Evolutionary conservation across 257 asterid species (phyloP), one percentile per base, ranked within the genome.

Genomic region (Anisodus tanguticus): DNA sequence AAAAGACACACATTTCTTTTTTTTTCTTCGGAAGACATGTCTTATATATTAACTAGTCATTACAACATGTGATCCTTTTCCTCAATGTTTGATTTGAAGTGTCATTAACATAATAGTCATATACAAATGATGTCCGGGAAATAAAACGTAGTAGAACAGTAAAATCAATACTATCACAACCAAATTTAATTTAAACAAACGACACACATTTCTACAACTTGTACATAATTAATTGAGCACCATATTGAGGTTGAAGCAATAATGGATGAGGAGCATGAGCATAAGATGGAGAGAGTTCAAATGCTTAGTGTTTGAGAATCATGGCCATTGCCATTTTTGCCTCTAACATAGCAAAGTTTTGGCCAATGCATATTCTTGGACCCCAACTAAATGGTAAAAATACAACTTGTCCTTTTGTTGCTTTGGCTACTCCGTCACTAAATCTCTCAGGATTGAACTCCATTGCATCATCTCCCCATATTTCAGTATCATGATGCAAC

Each of bases 371-470:
- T 13, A 86, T 79, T 37, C 88, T 70, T 16, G 88, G 88, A 35
- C 86, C 88, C 62, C 60, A 58, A 79, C 86, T 17, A 81, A 86
- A 86, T 49, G 88, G 86, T 35, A 86, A 68, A 16, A 15, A 86
- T 13, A 63, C 35, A 72, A 70, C 31, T 13, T 86, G 62, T 17
- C 88, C 88, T 12, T 86, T 86, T 19, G 88, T 57, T 53, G 86
- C 88, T 63, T 83, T 83, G 5, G 86, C 31, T 12, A 86, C 35
- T 37, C 88, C 88, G 35, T 83, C 86, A 45, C 86, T 60, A 54
- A 86, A 86, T 49, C 88, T 79, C 47, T 80, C 88, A 2, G 88
- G 88, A 4, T 86, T 86, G 64, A 86, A 86, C 39, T 83, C 88
- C 53, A 79, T 71, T 4, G 86, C 88, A 79, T 86, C 88, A 10